These are phyloP conservation scores for Euphorbia corollata DNA, from an alignment of 441 rosid genomes.

Conservation along the genomic window DNA sequence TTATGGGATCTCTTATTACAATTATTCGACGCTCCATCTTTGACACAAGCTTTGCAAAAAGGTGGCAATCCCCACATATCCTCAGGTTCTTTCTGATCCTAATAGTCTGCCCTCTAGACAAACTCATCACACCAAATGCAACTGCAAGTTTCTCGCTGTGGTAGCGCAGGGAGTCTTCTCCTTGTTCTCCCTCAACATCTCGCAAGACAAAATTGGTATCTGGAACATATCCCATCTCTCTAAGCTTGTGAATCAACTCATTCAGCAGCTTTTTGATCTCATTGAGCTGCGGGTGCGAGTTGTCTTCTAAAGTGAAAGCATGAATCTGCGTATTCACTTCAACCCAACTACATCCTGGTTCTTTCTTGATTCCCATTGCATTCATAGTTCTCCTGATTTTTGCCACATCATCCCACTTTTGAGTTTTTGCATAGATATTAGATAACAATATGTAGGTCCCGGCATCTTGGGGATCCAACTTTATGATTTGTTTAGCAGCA, in stretches of 20 bases:
- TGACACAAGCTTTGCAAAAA: conserved; percentile 46
- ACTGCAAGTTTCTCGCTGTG: conserved; percentile 73
- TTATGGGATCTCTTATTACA: conserved; percentile 56
- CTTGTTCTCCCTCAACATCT: conserved; percentile 68
- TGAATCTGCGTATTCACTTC: conserved; percentile 62
- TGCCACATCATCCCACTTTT: conserved; percentile 57
- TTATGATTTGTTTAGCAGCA: conserved; percentile 47
- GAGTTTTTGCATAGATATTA: conserved; percentile 61
- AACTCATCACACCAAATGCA: conserved; percentile 46
- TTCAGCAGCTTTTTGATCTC: conserved; percentile 37
- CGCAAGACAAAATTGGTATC: conserved; percentile 54
- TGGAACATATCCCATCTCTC: conserved; percentile 52
- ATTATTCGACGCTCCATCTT: conserved; percentile 40
- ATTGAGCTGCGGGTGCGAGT: conserved; percentile 42
- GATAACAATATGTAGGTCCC: conserved; percentile 64
- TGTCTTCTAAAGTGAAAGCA: conserved; percentile 56
- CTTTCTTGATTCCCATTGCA: conserved; percentile 45
- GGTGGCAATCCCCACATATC: conserved; percentile 71
- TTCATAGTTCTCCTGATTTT: conserved; percentile 45
- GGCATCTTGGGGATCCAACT: conserved; percentile 53
- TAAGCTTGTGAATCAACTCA: conserved; percentile 35
- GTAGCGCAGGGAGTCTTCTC: conserved; percentile 50
- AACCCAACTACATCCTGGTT: conserved; percentile 77
- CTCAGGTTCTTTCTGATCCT: conserved; percentile 67
- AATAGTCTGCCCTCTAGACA: conserved; percentile 39